Percentiles rank a stretch among this genome's conserved stretches.
These are phyloP conservation scores for Pichia sp. DNA, from an alignment of 1,139 yeast genomes.

Conservation along the genomic window DNA sequence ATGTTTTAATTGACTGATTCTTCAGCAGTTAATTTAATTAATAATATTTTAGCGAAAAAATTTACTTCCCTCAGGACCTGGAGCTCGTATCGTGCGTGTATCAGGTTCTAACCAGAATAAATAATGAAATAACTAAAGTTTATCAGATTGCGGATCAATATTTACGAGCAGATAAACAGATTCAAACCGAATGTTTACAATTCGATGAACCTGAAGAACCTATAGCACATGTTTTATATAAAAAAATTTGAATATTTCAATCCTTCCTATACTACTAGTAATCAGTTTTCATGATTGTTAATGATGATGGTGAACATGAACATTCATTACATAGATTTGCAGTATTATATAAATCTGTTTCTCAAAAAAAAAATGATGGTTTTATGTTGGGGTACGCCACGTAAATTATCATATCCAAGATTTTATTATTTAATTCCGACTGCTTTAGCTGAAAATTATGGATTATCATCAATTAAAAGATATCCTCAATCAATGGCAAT, in stretches of 20 bases:
- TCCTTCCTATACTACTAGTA: constrained; percentile 46
- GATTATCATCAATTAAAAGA: neutral
- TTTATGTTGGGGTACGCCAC: constrained; percentile 63
- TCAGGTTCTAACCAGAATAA: no score
- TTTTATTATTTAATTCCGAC: constrained; percentile 61
- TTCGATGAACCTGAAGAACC: constrained; percentile 36
- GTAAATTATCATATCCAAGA: constrained; percentile 49
- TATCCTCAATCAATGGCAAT: constrained; percentile 60
- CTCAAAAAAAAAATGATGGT: constrained; percentile 49
- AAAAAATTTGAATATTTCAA: constrained; percentile 39
- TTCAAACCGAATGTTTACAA: constrained; percentile 11
- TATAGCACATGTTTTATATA: constrained; percentile 62
- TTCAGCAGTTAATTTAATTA: no score
- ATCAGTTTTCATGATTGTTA: constrained; percentile 57
- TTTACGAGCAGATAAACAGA: constrained; percentile 32
- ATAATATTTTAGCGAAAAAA: no score
- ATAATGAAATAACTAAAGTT: no score
- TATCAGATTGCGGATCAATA: constrained; percentile 41
- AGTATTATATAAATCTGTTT: constrained; percentile 60
- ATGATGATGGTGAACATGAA: constrained; percentile 42
- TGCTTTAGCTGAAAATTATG: neutral
- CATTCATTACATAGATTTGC: constrained; percentile 67
- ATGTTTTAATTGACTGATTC: no score
- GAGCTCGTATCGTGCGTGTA: no score
- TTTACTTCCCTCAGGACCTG: no score